Conservation (phyloP, 345 rosid species). For the Boechera divaricarpa region DNA sequence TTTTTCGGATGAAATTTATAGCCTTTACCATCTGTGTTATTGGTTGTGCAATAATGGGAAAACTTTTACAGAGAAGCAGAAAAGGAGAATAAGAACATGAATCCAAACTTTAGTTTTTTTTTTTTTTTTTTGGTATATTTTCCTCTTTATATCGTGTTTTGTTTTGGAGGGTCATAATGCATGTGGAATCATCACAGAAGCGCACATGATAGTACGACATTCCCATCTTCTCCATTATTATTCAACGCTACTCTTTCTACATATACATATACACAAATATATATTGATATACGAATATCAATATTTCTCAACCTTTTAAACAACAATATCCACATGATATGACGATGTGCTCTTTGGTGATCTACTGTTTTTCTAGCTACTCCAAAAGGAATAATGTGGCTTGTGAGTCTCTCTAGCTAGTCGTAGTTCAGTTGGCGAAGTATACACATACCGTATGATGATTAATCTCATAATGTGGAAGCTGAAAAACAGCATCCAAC, state of each 20-base stretch:
- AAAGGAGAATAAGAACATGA: slow-evolving; percentile 37
- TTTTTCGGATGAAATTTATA: neutral
- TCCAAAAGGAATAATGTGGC: neutral
- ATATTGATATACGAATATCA: neutral
- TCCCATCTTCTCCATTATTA: slow-evolving; percentile 42
- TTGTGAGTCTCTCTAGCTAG: neutral
- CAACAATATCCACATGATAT: slow-evolving; percentile 21
- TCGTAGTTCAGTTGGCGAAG: neutral
- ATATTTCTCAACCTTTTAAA: neutral
- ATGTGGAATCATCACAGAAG: slow-evolving; percentile 39
- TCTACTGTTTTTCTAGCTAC: neutral
- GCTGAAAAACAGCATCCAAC: neutral
- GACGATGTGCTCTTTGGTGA: neutral
- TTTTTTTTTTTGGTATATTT: neutral
- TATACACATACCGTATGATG: neutral
- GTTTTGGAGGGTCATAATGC: slow-evolving; percentile 41
- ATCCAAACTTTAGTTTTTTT: slow-evolving; percentile 4
- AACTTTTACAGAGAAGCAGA: slow-evolving; percentile 38
- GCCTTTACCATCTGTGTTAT: slow-evolving; percentile 23
- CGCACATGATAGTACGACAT: slow-evolving; percentile 43
- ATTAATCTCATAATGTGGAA: neutral
- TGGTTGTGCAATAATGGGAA: slow-evolving; percentile 34
- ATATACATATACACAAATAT: neutral
- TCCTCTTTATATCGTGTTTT: slow-evolving; percentile 31
- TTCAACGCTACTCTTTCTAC: slow-evolving; percentile 23